Evolutionary conservation across 2,329 filamentous ascomycete genomes (phyloP).

Genomic region (Ilyonectria mors-panacis): DNA sequence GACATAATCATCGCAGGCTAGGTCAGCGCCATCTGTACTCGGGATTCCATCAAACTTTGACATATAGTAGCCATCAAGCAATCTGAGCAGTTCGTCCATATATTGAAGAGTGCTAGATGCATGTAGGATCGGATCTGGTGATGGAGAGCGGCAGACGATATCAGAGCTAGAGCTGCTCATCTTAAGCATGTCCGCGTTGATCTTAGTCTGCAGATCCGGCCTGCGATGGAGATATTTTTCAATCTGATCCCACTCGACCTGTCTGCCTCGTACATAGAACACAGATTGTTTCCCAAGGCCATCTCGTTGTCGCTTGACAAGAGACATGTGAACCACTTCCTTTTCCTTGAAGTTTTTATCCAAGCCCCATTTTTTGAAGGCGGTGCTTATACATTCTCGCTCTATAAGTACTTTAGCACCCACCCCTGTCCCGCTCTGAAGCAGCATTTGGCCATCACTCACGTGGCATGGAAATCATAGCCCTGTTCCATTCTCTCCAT

Average conservation of each 20-base stretch:
- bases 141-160: constrained; percentile 3
- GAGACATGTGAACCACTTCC: constrained; percentile 9
- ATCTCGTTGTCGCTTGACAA: constrained; percentile 4
- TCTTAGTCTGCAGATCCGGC: constrained; percentile 1
- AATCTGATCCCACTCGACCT: constrained; percentile 2
- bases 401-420: background rate
- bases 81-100: constrained; percentile 1
- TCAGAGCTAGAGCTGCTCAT: background rate
- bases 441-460: background rate
- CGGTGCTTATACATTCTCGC: constrained; percentile 5
- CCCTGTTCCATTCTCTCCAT: background rate
- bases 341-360: constrained; percentile 11
- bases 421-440: background rate
- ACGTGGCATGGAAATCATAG: constrained; percentile 10
- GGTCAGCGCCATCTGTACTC: background rate
- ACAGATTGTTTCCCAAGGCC: background rate
- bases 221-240: constrained; percentile 10
- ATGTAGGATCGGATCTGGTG: constrained; percentile 1
- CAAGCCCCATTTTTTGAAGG: constrained; percentile 9
- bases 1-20: background rate
- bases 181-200: constrained; percentile 10
- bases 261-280: background rate
- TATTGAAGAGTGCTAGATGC: constrained; percentile 1
- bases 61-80: background rate
- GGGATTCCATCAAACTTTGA: background rate